Percentiles rank a stretch among this genome's conserved stretches.
Conservation (phyloP, 1,284 basidiomycete species). For the Ceratobasidium sp. region DNA sequence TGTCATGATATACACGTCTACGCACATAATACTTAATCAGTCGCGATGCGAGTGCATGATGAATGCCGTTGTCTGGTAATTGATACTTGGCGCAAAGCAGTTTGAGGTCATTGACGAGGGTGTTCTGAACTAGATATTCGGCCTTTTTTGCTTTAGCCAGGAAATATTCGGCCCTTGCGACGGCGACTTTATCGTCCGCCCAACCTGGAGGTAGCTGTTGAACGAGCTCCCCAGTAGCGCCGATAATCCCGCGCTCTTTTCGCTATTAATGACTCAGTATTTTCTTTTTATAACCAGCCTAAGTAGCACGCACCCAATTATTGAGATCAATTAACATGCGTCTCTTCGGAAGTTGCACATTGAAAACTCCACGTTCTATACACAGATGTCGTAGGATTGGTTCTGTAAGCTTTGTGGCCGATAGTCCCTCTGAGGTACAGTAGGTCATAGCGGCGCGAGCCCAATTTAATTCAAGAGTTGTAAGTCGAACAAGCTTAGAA, state of each 20-base stretch:
- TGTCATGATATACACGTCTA: too few relatives aligned
- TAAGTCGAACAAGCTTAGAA: not conserved
- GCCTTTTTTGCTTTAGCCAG: not conserved
- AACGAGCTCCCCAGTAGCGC: not conserved
- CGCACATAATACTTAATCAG: not conserved
- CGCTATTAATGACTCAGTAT: too few relatives aligned
- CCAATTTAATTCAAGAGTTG: not conserved
- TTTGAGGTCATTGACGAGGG: too few relatives aligned
- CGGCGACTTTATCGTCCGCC: not conserved
- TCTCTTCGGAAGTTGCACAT: not conserved
- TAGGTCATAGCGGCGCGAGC: not conserved
- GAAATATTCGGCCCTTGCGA: conserved; percentile 5
- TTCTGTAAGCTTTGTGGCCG: not conserved
- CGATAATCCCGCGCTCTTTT: too few relatives aligned
- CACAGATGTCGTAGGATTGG: not conserved
- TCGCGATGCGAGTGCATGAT: not conserved
- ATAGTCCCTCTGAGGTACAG: too few relatives aligned
- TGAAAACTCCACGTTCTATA: not conserved
- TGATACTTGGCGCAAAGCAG: not conserved
- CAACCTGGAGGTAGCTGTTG: not conserved
- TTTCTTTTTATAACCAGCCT: not conserved
- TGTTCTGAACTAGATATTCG: not conserved
- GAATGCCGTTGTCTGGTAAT: not conserved
- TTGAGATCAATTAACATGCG: too few relatives aligned
- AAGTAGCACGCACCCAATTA: too few relatives aligned